Evolutionary conservation across 495 filamentous ascomycete species (phyloP).

Genomic region (Talaromyces thailandensis): DNA sequence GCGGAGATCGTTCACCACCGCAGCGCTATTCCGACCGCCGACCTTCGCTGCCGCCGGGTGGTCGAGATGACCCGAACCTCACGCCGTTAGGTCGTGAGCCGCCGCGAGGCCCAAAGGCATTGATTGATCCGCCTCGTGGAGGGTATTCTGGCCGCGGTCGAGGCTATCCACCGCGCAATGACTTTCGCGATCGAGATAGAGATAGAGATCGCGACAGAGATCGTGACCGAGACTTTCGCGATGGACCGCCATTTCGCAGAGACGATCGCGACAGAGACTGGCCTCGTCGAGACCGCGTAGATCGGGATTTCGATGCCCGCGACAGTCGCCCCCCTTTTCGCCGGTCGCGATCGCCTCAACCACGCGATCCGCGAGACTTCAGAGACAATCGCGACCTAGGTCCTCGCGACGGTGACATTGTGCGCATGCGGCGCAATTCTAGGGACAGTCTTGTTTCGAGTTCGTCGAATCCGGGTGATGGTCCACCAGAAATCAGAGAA

Average conservation of each 20-base stretch:
- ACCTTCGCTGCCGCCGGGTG: slow-evolving; percentile 18
- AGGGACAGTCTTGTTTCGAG: slow-evolving; percentile 58
- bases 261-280: slow-evolving; percentile 24
- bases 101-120: slow-evolving; percentile 61
- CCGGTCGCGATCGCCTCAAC: slow-evolving; percentile 33
- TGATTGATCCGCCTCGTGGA: slow-evolving; percentile 56
- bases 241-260: slow-evolving; percentile 19
- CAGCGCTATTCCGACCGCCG: slow-evolving; percentile 38
- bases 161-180: slow-evolving; percentile 20
- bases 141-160: slow-evolving; percentile 34
- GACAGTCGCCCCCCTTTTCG: slow-evolving; percentile 31
- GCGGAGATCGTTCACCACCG: slow-evolving; percentile 32
- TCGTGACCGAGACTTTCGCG: slow-evolving; percentile 21
- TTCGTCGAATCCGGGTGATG: slow-evolving; percentile 60
- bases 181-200: slow-evolving; percentile 31
- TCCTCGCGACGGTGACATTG: slow-evolving; percentile 29
- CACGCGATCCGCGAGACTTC: slow-evolving; percentile 32
- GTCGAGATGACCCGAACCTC: slow-evolving; percentile 28
- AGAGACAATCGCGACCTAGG: slow-evolving; percentile 36
- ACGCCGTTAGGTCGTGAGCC: slow-evolving; percentile 43
- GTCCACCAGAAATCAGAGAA: slow-evolving; percentile 23
- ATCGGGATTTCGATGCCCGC: slow-evolving; percentile 36
- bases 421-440: slow-evolving; percentile 47
- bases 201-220: slow-evolving; percentile 28
- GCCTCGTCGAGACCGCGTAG: slow-evolving; percentile 22